Conservation (phyloP, 2,329 filamentous ascomycete genomes). For the Trichophyton mentagrophytes region DNA sequence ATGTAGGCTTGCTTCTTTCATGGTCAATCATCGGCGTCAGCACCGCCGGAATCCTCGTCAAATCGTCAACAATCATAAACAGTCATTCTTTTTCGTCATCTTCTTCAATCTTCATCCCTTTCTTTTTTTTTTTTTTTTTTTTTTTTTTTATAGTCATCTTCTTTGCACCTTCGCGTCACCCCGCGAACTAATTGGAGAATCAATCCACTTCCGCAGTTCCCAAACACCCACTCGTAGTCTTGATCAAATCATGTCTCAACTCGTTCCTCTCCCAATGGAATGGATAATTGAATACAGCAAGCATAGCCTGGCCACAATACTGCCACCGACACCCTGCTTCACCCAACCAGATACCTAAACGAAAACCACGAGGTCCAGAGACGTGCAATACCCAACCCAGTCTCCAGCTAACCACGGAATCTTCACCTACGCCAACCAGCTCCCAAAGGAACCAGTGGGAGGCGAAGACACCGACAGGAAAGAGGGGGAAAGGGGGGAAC, state of each 20-base stretch:
- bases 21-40: not conserved
- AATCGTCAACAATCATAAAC: not conserved
- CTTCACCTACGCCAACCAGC: not conserved
- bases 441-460: not conserved
- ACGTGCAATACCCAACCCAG: not conserved
- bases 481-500: not conserved
- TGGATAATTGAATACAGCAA: constrained; percentile 1
- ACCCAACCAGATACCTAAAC: not conserved
- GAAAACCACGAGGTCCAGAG: not conserved
- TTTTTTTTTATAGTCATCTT: not conserved
- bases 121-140: not conserved
- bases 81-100: not conserved
- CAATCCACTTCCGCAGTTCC: constrained; percentile 1
- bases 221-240: not conserved
- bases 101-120: not conserved
- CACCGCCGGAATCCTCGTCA: no score
- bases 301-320: constrained; percentile 1
- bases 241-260: not conserved
- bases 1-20: not conserved
- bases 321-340: not conserved
- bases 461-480: not conserved
- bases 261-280: constrained; percentile 1
- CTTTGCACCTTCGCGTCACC: not conserved
- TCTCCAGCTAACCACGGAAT: not conserved
- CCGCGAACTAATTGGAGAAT: not conserved